Evolutionary conservation across 176 grass and related monocot genomes (phyloP), one percentile per base, ranked within the genome.

Genomic region (Musa troglodytarum): DNA sequence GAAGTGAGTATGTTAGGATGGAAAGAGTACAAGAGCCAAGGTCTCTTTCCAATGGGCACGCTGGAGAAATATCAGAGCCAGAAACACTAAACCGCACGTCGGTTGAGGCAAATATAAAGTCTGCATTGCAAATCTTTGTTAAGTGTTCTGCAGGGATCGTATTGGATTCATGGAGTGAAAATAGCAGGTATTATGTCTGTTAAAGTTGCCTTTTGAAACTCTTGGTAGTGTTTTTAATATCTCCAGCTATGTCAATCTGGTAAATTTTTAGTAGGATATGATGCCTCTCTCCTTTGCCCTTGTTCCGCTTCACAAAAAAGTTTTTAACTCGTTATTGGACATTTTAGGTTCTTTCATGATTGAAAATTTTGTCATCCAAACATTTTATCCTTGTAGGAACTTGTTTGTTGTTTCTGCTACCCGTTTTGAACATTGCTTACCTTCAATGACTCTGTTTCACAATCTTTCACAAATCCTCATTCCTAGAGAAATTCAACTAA

Each of bases 101-200:
- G 55, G 84, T 87, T 75, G 94, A 93, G 85, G 86, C 90, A 82
- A 93, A 85, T 78, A 98, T 98, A 61, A 98, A 93, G 81, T 93
- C 90, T 76, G 81, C 86, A 59, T 89, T 98, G 94, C 94, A 98
- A 80, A 67, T 93, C 66, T 93, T 88, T 43, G 77, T 93, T 73
- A 93, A 93, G 84, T 86, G 89, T 80, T 90, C 90, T 49, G 76
- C 94, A 70, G 86, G 86, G 65, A 89, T 98, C 34, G 84, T 98
- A 51, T 82, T 98, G n/a, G 94, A 98, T 74, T 93, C 94, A 55
- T 98, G 94, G 94, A 87, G 80, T 72, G 90, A 89, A 74, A 91
- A 65, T 80, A 98, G 77, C 86, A 92, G 94, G 94, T 98, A 88
- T 3, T 63, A 55, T 25, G 62, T 26, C 75, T 61, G 16, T 12